Conservation (phyloP, 345 rosid genomes). For the Anastatica hierochuntica region DNA sequence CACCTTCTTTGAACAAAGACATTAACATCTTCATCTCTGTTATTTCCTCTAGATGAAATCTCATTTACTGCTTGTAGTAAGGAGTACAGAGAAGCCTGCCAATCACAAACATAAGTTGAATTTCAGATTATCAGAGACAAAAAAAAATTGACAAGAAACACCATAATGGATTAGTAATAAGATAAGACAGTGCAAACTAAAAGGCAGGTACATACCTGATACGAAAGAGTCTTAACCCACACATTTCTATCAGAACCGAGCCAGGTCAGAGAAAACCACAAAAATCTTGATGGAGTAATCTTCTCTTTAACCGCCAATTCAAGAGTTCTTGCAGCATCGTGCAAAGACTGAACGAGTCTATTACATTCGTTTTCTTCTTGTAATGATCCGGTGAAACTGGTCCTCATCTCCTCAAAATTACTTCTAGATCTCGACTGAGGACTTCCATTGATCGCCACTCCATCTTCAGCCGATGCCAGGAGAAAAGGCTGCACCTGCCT, state of each 20-base stretch:
- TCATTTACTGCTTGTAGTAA: conserved; percentile 84
- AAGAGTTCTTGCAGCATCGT: conserved; percentile 78
- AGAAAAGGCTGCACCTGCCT: conserved; percentile 24
- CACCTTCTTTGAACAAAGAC: conserved; percentile 87
- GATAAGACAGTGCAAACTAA: too few species aligned
- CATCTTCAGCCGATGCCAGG: conserved; percentile 64
- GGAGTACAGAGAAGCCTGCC: conserved; percentile 73
- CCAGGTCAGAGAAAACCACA: conserved; percentile 84
- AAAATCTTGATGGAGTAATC: conserved; percentile 37
- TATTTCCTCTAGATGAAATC: conserved; percentile 68
- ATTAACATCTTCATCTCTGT: conserved; percentile 64
- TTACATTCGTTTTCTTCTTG: conserved; percentile 48
- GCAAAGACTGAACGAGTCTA: conserved; percentile 70
- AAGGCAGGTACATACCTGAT: conserved; percentile 83
- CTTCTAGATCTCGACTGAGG: conserved; percentile 32
- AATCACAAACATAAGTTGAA: conserved; percentile 26
- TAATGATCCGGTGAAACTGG: conserved; percentile 44
- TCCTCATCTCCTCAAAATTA: conserved; percentile 42
- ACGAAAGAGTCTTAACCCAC: conserved; percentile 78
- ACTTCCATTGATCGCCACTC: conserved; percentile 60
- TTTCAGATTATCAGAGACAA: conserved; percentile 7
- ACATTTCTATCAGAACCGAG: conserved; percentile 61
- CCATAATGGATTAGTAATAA: too few species aligned
- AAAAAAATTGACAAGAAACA: not conserved
- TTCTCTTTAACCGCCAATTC: conserved; percentile 68